These are phyloP conservation scores for Cystobasidium sp. DNA, from an alignment of 1,284 basidiomycete species.

Conservation along the genomic window DNA sequence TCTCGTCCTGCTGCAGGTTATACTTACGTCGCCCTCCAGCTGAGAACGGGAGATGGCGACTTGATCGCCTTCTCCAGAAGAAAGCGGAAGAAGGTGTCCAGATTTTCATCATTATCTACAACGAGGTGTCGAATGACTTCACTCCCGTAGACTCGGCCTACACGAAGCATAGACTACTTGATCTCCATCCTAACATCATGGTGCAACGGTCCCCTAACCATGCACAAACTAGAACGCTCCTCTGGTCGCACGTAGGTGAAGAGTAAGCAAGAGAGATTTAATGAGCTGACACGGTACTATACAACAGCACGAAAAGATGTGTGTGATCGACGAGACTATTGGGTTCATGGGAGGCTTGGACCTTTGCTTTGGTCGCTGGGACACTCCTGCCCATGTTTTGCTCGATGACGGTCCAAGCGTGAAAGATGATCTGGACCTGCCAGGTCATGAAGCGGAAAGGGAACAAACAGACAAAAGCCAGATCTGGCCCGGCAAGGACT, in stretches of 20 bases:
- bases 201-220: slow-evolving; percentile 97
- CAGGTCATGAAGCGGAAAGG: slow-evolving; percentile 56
- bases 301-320: slow-evolving; percentile 84
- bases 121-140: slow-evolving; percentile 96
- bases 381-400: slow-evolving; percentile 90
- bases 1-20: slow-evolving; percentile 1
- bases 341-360: slow-evolving; percentile 98
- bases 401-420: slow-evolving; percentile 70
- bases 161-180: slow-evolving; percentile 83
- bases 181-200: slow-evolving; percentile 90
- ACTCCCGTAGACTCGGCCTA: slow-evolving; percentile 72
- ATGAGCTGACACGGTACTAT: slow-evolving; percentile 58
- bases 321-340: slow-evolving; percentile 95
- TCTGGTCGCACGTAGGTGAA: slow-evolving; percentile 77
- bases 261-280: slow-evolving; percentile 61
- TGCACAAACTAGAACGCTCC: slow-evolving; percentile 95
- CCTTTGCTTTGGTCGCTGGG: slow-evolving; percentile 67
- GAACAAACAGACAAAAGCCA: slow-evolving; percentile 62
- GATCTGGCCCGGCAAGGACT: slow-evolving; percentile 77
- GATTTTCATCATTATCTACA: slow-evolving; percentile 94
- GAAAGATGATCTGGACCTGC: slow-evolving; percentile 47
- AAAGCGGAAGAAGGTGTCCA: slow-evolving; percentile 97
- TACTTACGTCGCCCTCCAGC: slow-evolving; percentile 54
- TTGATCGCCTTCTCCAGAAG: slow-evolving; percentile 83
- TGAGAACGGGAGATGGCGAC: slow-evolving; percentile 68